Percentiles rank a stretch among this genome's conserved stretches.
These are phyloP conservation scores for Suillus brevipes DNA, from an alignment of 768 basidiomycete species.

Conservation along the genomic window DNA sequence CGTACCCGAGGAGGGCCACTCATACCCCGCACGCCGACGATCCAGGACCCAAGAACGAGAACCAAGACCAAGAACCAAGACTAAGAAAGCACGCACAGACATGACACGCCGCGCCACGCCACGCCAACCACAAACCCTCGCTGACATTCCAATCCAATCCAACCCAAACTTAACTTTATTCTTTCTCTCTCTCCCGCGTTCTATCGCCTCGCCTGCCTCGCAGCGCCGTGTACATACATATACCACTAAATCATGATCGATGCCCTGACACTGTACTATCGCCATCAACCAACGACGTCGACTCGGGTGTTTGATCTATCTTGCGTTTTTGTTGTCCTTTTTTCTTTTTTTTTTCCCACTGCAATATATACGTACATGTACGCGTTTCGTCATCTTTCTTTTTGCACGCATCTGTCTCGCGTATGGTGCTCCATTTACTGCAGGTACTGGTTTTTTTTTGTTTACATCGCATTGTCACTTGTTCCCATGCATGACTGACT, in stretches of 20 bases:
- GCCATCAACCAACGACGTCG: not conserved
- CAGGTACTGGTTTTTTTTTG: not conserved
- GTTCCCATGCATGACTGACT: not conserved
- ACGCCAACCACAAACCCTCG: too few relatives aligned
- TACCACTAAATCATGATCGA: not conserved
- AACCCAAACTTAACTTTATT: not conserved
- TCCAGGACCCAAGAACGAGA: not conserved
- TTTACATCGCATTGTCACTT: not conserved
- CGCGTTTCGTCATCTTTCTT: not conserved
- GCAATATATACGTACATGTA: not conserved
- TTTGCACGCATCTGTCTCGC: not conserved
- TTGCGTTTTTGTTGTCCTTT: not conserved
- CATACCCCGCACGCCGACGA: not conserved
- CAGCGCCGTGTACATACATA: not conserved
- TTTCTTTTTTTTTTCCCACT: not conserved
- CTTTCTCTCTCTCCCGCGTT: not conserved
- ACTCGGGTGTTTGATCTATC: not conserved
- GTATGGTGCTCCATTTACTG: not conserved
- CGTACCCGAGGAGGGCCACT: not conserved
- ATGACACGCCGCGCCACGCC: not conserved
- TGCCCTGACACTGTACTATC: constrained; percentile 8
- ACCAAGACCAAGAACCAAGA: not conserved
- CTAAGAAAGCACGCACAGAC: not conserved
- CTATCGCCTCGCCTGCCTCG: not conserved
- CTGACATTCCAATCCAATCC: not conserved